A percentile compares a stretch with the other conserved stretches of the same genome.
Conservation (phyloP, 306 rosid genomes). For the Lithocarpus polystachyus region DNA sequence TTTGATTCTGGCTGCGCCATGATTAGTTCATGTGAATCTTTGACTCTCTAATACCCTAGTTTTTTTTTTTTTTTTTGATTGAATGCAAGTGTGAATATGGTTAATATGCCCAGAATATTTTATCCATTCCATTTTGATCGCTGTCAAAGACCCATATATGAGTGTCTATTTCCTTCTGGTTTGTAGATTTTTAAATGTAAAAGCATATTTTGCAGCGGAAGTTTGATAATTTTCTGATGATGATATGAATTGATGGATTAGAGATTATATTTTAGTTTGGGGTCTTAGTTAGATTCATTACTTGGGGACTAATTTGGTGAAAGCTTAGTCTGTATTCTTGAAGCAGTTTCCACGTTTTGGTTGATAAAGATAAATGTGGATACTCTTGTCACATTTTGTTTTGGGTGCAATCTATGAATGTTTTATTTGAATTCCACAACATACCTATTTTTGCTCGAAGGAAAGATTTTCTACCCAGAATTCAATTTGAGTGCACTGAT, state of each 20-base stretch:
- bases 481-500: background rate
- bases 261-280: background rate
- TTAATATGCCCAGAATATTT: background rate
- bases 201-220: too few relatives aligned
- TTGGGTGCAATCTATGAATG: too few relatives aligned
- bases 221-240: background rate
- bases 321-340: conserved; percentile 9
- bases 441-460: background rate
- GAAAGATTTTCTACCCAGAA: background rate
- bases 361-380: background rate
- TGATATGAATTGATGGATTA: background rate
- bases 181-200: background rate
- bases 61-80: too few relatives aligned
- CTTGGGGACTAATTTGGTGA: background rate
- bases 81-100: background rate
- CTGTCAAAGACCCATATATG: background rate
- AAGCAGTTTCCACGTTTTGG: background rate
- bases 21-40: background rate
- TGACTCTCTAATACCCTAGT: background rate
- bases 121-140: background rate
- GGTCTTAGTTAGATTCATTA: conserved; percentile 6
- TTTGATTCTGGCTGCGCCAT: background rate
- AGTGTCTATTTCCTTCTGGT: background rate
- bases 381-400: background rate
- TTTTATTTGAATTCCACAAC: too few relatives aligned